phyloP scores from a whole-genome alignment of 208 protist species.

The Acanthamoeba sp. region DNA sequence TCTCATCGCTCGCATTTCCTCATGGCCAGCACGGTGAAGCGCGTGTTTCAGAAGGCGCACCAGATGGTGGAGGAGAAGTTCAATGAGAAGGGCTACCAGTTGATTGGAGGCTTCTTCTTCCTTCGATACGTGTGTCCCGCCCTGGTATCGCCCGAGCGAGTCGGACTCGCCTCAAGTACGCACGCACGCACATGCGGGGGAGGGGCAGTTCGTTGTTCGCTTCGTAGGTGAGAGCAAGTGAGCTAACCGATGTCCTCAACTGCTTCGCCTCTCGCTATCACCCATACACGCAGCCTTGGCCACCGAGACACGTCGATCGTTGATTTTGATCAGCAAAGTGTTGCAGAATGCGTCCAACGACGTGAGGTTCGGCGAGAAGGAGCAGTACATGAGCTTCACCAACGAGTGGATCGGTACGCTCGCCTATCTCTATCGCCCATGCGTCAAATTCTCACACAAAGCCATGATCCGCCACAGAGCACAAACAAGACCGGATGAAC shows the following conservation, averaged over 20 bases:
- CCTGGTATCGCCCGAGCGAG: constrained; percentile 34
- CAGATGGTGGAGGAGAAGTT: constrained; percentile 8
- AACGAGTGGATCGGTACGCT: constrained; percentile 42
- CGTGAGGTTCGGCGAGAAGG: constrained; percentile 55
- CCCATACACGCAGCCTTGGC: not conserved
- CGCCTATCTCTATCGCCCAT: not conserved
- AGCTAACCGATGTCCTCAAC: no score
- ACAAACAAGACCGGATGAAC: constrained; percentile 18
- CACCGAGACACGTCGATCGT: constrained; percentile 29
- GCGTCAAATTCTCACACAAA: not conserved
- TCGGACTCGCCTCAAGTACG: constrained; percentile 33
- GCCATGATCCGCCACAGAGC: not conserved
- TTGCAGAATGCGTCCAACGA: constrained; percentile 62
- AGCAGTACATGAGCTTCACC: constrained; percentile 54
- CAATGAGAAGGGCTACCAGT: constrained; percentile 38
- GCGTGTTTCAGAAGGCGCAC: constrained; percentile 20
- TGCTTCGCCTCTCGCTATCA: no score
- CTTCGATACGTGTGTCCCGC: constrained; percentile 52
- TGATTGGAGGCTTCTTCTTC: constrained; percentile 68
- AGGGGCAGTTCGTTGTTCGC: no score
- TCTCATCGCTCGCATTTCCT: not conserved
- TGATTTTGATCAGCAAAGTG: constrained; percentile 74
- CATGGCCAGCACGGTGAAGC: not conserved
- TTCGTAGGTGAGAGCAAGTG: no score
- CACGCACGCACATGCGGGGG: not conserved